Evolutionary conservation across 2,329 filamentous ascomycete genomes (phyloP), one percentile per base, ranked within the genome.

Genomic region (Pseudogymnoascus sp.): DNA sequence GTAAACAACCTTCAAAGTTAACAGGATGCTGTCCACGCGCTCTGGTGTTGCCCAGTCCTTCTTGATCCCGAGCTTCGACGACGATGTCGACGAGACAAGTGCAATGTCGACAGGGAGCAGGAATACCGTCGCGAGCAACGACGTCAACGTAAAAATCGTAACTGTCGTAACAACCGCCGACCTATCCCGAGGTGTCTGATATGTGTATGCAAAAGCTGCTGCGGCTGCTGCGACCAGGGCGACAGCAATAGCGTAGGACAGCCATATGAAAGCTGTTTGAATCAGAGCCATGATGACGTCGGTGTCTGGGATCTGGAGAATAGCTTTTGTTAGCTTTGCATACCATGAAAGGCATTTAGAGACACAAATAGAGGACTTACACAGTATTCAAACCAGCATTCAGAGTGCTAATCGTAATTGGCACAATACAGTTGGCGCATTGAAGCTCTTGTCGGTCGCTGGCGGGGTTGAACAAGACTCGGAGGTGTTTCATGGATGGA

Each of bases 61-160:
- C 78, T 96, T 95, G 59, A 83, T 82, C 64, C 94, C 94, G 35
- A 88, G 80, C 59, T 85, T 83, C 5, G 87, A 83, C 62, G 87
- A 87, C 12, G 86, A 88, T 0, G 94, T 99, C 6, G 92, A 91
- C 1, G 93, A 97, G 58, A 97, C 89, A 68, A 99, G 84, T 10
- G 94, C 94, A 68, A 97, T 91, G 74, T 99, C 94, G 74, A 97
- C 93, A 23, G 94, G 94, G 29, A 97, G 85, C 21, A 99, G 84
- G 35, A 99, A 83, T 29, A 97, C 87, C 1, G 94, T 99, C 12
- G 94, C 94, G 62, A 99, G 85, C 31, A 99, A 83, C 7, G 90
- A 84, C 8, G 92, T 92, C 52, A 96, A 82, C 62, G 92, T 94
- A 75, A 97, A 78, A 69, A 96, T 92, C 73, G 91, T 91, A 69